Evolutionary conservation across 805 yeast species (phyloP), one percentile per base, ranked within the genome.

Genomic region (Metschnikowia kunwiensis): DNA sequence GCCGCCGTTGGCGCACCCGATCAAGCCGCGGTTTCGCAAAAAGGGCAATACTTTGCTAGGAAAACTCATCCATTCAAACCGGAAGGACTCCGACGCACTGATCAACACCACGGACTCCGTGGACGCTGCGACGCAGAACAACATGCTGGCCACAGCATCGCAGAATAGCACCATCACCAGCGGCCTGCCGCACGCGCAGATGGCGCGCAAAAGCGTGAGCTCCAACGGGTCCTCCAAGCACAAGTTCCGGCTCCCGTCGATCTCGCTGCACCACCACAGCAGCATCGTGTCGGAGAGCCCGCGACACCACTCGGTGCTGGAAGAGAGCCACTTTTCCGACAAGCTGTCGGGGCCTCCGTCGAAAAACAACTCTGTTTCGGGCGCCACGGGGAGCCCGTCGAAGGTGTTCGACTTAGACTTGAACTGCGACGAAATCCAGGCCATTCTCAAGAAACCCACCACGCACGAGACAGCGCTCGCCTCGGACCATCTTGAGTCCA

Each of bases 1-100:
- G 3, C 77, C 78, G 1, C 78, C 78, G 3, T 59, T 71, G 29
- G 45, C 57, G 15, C 72, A 66, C n/a, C 78, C 78, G 1, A 67
- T 74, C 19, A 72, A 71, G 42, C 77, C 77, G 0, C 60, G 63
- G 28, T 63, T 65, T 50, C 60, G 58, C 40, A 68, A 65, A 45
- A 60, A 63, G 45, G 58, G 66, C 26, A 47, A 58, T 23, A 56
- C 66, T 1, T 45, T 69, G 29, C 50, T 68, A 18, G 70, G 70
- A 5, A 68, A 67, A 37, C 51, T 68, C 24, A 67, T 68, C 2
- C 62, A 65, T 40, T 49, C 61, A 3, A 57, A 44, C 37, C 46
- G 68, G 16, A 57, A 64, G 39, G 67, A 63, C 31, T 46, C 58
- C 25, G 60, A 58, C 10, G 38, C 39, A 8, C 45, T 42, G 38